Evolutionary conservation across 257 asterid genomes (phyloP).

Genomic region (Petrea volubilis): DNA sequence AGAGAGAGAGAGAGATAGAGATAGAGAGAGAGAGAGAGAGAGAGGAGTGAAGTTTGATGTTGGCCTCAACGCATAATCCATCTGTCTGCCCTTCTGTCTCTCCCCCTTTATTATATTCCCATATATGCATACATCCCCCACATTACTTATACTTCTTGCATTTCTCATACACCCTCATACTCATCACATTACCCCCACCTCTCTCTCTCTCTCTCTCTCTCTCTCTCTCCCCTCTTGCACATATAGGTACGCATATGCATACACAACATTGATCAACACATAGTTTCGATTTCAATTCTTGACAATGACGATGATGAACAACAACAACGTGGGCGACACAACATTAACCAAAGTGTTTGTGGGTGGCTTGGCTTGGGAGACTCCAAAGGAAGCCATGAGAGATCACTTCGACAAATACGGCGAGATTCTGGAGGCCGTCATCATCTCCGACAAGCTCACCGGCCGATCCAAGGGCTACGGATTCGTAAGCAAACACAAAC

Average conservation of each 20-base stretch:
- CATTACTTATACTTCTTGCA: constrained; percentile 15
- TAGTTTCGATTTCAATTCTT: not conserved
- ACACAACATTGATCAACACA: not conserved
- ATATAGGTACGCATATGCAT: constrained; percentile 1
- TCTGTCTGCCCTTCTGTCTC: constrained; percentile 75
- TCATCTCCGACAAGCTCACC: constrained; percentile 87
- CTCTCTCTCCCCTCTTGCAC: not conserved
- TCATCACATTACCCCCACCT: not conserved
- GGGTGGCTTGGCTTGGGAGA: constrained; percentile 98
- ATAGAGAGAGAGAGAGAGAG: constrained; percentile 31
- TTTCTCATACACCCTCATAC: constrained; percentile 8
- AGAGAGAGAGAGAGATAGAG: not conserved
- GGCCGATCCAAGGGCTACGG: constrained; percentile 99
- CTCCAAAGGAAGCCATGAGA: constrained; percentile 76
- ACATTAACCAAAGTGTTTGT: constrained; percentile 86
- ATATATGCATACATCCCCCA: constrained; percentile 13
- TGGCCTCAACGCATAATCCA: constrained; percentile 64
- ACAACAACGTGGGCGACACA: constrained; percentile 49
- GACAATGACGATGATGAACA: constrained; percentile 27
- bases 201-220: not conserved
- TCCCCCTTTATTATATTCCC: constrained; percentile 38
- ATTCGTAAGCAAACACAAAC: constrained; percentile 56
- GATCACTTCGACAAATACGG: constrained; percentile 82
- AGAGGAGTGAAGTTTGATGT: constrained; percentile 52
- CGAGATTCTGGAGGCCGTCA: constrained; percentile 88